Evolutionary conservation across 495 filamentous ascomycete genomes (phyloP).

Genomic region (Bacidia gigantensis): DNA sequence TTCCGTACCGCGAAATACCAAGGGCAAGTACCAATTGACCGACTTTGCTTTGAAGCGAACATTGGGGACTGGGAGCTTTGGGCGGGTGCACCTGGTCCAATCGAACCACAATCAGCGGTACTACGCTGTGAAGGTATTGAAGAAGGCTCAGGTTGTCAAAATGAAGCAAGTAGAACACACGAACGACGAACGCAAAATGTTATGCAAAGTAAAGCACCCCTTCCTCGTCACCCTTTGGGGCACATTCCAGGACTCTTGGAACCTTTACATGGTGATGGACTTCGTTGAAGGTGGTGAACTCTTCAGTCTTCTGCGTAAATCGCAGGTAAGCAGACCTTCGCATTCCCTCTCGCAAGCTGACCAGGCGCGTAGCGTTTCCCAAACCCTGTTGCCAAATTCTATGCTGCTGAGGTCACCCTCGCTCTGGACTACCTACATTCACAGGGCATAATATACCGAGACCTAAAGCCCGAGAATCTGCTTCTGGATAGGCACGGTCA

Average conservation of each 20-base stretch:
- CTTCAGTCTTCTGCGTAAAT: conserved; percentile 89
- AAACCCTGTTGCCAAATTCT: conserved; percentile 97
- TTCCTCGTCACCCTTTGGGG: conserved; percentile 98
- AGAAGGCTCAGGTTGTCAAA: conserved; percentile 96
- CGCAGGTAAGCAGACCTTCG: conserved; percentile 54
- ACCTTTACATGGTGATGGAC: conserved; percentile 99
- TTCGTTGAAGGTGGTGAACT: conserved; percentile 99
- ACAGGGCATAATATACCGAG: conserved; percentile 91
- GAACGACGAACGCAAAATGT: conserved; percentile 91
- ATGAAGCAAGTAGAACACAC: conserved; percentile 99
- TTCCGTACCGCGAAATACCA: conserved; percentile 50
- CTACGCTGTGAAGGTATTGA: conserved; percentile 96
- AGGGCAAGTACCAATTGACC: conserved; percentile 89
- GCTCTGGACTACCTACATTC: conserved; percentile 93
- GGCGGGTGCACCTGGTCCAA: conserved; percentile 88
- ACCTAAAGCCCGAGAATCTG: conserved; percentile 93
- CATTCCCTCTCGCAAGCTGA: conserved; percentile 9
- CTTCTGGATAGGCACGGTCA: conserved; percentile 92
- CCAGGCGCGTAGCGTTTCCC: conserved; percentile 70
- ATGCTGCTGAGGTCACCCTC: conserved; percentile 91
- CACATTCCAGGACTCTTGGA: conserved; percentile 88
- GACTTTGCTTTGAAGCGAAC: conserved; percentile 85
- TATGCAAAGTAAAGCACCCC: conserved; percentile 88
- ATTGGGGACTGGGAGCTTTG: conserved; percentile 92
- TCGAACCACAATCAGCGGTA: conserved; percentile 93